Conservation (phyloP, 805 yeast species). For the Teunomyces aglyptinius region DNA sequence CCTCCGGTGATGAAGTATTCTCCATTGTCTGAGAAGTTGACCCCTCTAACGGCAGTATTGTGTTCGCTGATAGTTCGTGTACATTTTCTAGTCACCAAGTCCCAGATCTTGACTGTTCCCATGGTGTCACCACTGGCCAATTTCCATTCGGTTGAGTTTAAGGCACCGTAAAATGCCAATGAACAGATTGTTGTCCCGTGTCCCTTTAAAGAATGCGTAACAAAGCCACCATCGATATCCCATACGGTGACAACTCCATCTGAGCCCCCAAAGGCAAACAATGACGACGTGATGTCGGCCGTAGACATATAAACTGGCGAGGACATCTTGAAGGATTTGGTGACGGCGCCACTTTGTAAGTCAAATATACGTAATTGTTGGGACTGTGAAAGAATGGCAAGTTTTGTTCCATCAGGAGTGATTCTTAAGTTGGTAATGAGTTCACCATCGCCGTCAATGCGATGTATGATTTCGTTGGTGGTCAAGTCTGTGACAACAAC, state of each 20-base stretch:
- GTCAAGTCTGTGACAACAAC: conserved; percentile 64
- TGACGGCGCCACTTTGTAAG: conserved; percentile 36
- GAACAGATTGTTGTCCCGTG: conserved; percentile 89
- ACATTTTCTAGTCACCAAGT: conserved; percentile 72
- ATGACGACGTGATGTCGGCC: conserved; percentile 75
- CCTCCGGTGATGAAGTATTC: conserved; percentile 74
- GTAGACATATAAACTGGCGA: conserved; percentile 82
- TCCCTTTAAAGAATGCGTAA: conserved; percentile 89
- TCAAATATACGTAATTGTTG: conserved; percentile 73
- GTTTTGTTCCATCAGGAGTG: conserved; percentile 68
- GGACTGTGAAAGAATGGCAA: conserved; percentile 79
- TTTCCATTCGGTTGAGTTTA: conserved; percentile 67
- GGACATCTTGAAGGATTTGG: conserved; percentile 56
- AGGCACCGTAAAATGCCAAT: conserved; percentile 67
- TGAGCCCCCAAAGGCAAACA: conserved; percentile 91
- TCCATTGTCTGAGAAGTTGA: conserved; percentile 59
- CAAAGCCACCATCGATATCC: conserved; percentile 84
- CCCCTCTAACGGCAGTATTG: conserved; percentile 79
- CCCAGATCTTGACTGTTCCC: conserved; percentile 58
- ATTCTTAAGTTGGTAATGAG: conserved; percentile 69
- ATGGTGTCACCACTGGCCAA: conserved; percentile 69
- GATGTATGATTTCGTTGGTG: conserved; percentile 56
- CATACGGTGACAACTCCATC: conserved; percentile 91
- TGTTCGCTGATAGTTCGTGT: conserved; percentile 69
- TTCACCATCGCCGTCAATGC: conserved; percentile 82